Evolutionary conservation across 495 filamentous ascomycete genomes (phyloP), one percentile per base, ranked within the genome.

Genomic region (Amphirosellinia nigrospora): DNA sequence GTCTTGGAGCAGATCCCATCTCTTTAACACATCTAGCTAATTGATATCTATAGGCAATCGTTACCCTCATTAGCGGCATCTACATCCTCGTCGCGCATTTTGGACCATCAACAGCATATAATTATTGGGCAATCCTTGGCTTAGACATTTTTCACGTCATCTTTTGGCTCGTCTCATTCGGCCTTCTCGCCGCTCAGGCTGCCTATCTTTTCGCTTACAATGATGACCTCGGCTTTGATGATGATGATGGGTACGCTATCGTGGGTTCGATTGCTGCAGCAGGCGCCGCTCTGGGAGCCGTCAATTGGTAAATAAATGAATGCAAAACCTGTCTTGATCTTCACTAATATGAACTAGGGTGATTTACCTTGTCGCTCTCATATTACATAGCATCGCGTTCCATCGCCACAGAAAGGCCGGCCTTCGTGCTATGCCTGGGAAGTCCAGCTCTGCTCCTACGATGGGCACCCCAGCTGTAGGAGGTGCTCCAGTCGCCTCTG

Each of bases 101-200:
- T 21, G 70, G 63, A 23, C 61, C 74, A 5, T 74, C 81, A 9
- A 67, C 63, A 19, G 71, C 74, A 5, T 87, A 82, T 74, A 86
- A 86, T 73, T 86, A 86, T 75, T 86, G 82, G 83, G 83, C 83
- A 8, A 73, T 84, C 53, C 75, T 86, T 16, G 78, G 77, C 59
- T 70, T 84, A 28, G 83, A 86, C 60, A 80, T 86, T 39, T 74
- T 84, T 56, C 72, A 81, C 9, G 72, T 83, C 36, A 64, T 85
- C 65, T 77, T 86, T 73, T 86, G 84, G 85, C 70, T 85, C 15
- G 76, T 79, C 64, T 79, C 82, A 0, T 83, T 85, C 43, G 77
- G 79, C 2, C 68, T 84, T 16, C 71, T 83, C 10, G 81, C 82
- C 30, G 71, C 80, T 10, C 71, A 80, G 58, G 70, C 82, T 38